Percentiles rank a stretch among this genome's conserved stretches.
Evolutionary conservation across 768 basidiomycete species (phyloP).

Genomic region (Termitomyces sp.): DNA sequence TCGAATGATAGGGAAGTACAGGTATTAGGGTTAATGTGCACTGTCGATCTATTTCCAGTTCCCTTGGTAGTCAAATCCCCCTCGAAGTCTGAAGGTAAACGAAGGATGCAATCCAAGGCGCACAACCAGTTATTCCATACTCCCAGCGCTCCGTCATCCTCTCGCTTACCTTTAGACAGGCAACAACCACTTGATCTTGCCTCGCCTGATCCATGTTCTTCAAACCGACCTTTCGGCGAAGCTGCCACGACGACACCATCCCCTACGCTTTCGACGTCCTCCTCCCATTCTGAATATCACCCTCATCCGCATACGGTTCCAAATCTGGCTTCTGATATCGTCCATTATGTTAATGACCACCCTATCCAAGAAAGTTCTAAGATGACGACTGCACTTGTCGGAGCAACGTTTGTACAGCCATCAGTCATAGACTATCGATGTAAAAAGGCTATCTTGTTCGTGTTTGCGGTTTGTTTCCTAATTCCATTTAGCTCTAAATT

Average conservation of each 20-base stretch:
- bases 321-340: slow-evolving; percentile 19
- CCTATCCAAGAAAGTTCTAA: slow-evolving; percentile 46
- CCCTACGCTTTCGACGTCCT: slow-evolving; percentile 4
- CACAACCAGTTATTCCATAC: slow-evolving; percentile 6
- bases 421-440: slow-evolving; percentile 50
- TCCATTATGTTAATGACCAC: slow-evolving; percentile 34
- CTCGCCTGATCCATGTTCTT: slow-evolving; percentile 4
- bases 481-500: neutral
- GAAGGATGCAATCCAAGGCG: neutral
- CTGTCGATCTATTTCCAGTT: slow-evolving; percentile 71
- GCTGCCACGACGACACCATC: neutral
- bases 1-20: slow-evolving; percentile 43
- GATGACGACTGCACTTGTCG: slow-evolving; percentile 47
- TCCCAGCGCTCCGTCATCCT: slow-evolving; percentile 9
- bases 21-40: slow-evolving; percentile 66
- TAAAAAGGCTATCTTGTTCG: slow-evolving; percentile 52
- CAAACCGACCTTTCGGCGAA: neutral
- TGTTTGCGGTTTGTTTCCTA: slow-evolving; percentile 47
- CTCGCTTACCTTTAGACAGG: neutral
- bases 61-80: slow-evolving; percentile 14
- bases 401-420: slow-evolving; percentile 57
- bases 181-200: slow-evolving; percentile 6
- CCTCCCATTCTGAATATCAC: slow-evolving; percentile 1
- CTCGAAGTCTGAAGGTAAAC: slow-evolving; percentile 2
- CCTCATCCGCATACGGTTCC: slow-evolving; percentile 11